Percentiles rank a stretch among this genome's conserved stretches.
phyloP scores from a whole-genome alignment of 352 stramenopile species.

The Thalassiosira gravida region DNA sequence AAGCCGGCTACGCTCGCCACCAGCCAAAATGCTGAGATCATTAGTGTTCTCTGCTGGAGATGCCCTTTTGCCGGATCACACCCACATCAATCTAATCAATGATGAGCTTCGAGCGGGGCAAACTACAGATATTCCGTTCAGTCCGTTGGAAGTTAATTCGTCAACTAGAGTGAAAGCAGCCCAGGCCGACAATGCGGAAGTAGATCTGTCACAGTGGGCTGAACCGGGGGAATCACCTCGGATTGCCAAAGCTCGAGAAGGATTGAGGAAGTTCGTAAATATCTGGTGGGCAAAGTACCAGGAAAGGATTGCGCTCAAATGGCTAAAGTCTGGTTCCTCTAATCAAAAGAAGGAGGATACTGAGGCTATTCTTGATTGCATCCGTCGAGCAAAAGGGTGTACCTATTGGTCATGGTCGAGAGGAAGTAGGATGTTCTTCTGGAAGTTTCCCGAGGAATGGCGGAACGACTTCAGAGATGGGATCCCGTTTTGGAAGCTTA shows the following conservation, averaged over 20 bases:
- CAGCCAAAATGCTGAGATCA: background rate
- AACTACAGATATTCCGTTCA: background rate
- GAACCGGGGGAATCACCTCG: conserved; percentile 1
- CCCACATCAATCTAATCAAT: background rate
- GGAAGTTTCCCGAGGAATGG: background rate
- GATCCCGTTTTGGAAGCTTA: background rate
- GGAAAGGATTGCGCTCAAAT: background rate
- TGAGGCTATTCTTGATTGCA: background rate
- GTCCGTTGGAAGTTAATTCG: background rate
- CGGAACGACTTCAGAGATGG: background rate
- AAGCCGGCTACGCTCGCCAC: background rate
- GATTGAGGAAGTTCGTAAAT: background rate
- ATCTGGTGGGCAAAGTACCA: background rate
- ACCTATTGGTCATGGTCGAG: background rate
- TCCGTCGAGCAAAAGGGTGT: background rate
- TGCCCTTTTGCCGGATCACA: background rate
- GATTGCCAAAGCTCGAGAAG: background rate
- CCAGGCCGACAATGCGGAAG: conserved; percentile 26
- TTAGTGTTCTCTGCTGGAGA: background rate
- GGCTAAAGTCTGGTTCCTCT: background rate
- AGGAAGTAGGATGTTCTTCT: background rate
- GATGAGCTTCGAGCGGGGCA: background rate
- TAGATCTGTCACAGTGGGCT: conserved; percentile 38
- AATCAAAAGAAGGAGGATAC: background rate
- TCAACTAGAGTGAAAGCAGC: conserved; percentile 1